Evolutionary conservation across 805 yeast species (phyloP), one percentile per base, ranked within the genome.

Genomic region (Ogataea dorogensis): DNA sequence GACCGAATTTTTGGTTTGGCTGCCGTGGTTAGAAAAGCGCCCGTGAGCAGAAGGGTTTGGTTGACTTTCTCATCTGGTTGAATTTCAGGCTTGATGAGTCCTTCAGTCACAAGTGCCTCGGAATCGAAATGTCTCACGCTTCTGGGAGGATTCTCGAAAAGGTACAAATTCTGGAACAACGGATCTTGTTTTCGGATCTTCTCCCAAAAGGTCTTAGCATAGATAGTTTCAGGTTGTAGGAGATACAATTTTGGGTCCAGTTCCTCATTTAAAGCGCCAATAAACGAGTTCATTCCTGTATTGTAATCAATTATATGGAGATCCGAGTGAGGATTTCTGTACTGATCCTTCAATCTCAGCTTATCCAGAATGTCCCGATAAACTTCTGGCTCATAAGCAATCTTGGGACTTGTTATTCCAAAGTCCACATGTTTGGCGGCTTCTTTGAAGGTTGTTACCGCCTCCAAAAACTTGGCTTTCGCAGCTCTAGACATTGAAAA

Each of bases 181-280:
- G 50, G 45, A 28, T 36, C 40, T 12, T 17, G 7, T 6, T 24
- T 24, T 7, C 21, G 26, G 15, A 36, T 14, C 7, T 13, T 25
- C 6, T 43, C 29, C 64, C 60, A 54, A 41, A 47, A 57, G 28
- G 38, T 47, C 19, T 28, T 36, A n/a, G 44, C 37, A 7, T 42
- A 23, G 7, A 31, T 33, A 15, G 46, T 44, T 11, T 50, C 56
- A 3, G 62, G 54, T 17, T 86, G 61, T 4, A 86, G 44, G 0
- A 82, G 48, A 51, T 88, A 88, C 17, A 71, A 75, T 21, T 62
- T 56, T 0, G 96, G 96, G 24, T 71, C 60, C 10, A 82, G 59
- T 19, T 64, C 65, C 36, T 77, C 68, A 54, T 84, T 69, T n/a
- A 89, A 51, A 43, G 79, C 73, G 1, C 79, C 65, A 0, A 89